Base-by-base conservation (phyloP, 2,329 filamentous ascomycete species). In the Apiospora marii region DNA sequence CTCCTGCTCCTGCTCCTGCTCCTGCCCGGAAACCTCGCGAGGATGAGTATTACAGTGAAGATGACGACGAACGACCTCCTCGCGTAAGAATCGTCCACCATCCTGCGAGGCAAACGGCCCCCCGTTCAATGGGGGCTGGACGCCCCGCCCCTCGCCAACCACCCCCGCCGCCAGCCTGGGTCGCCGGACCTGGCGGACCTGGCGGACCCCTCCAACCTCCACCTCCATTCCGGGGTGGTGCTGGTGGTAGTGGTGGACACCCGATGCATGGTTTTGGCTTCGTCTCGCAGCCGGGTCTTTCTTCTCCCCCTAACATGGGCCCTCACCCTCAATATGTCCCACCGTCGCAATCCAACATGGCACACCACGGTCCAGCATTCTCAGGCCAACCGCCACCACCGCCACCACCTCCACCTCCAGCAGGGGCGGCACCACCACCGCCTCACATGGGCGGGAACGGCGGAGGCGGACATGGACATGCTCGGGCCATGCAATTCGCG, bases 151-250 rank as follows among this genome's bases (percentile, higher is more conserved):
- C 34, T 64, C 58, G 58, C 22, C 58, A 64, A 41, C 58, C 58
- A 10, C 73, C 75, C 67, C 74, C 72, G 27, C 75, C 72, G n/a
- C 74, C 74, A 37, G 46, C 61, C 1, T 76, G 74, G 75, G 49
- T 41, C 7, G 27, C 27, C 27, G 27, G 27, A 30, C 2, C 27
- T 30, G 27, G 27, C 27, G 71, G 72, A 5, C 69, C 74, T 10
- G 71, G 71, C n/a, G 27, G 68, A 24, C 70, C 64, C 8, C 64
- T 67, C 19, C 67, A 43, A 19, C 64, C 70, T 12, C 43, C 67
- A 13, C 16, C 41, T 7, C 14, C 43, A 64, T 71, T 48, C 16
- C 68, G 48, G 37, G 70, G 71, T 37, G 8, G 16, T 37, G 27
- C 13, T 44, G 19, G 44, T 48, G 44, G 44, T 48, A 48, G 30